A percentile compares a stretch with the other conserved stretches of the same genome.
Conservation (phyloP, 495 filamentous ascomycete species). For the Neurospora tetrasperma region DNA sequence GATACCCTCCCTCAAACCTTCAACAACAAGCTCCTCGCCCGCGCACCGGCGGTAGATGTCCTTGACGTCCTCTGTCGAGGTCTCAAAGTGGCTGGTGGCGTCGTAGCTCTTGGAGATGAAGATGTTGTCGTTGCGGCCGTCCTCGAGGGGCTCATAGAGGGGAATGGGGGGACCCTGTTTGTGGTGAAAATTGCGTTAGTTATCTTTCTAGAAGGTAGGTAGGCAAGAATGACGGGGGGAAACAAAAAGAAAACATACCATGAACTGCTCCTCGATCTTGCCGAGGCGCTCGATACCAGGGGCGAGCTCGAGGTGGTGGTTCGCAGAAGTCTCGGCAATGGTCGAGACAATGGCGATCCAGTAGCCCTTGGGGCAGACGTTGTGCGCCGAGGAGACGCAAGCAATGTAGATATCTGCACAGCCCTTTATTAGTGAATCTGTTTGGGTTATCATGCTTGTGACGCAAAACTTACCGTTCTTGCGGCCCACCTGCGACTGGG, state of each 20-base stretch:
- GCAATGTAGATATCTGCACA: slow-evolving; percentile 90
- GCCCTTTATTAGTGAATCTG: background rate
- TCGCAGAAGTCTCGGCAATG: slow-evolving; percentile 81
- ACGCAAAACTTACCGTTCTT: slow-evolving; percentile 61
- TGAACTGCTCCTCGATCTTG: slow-evolving; percentile 92
- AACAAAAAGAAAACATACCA: slow-evolving; percentile 36
- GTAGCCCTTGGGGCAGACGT: slow-evolving; percentile 97
- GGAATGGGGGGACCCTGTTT: slow-evolving; percentile 66
- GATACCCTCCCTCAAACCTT: slow-evolving; percentile 46
- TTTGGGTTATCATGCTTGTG: too few relatives aligned
- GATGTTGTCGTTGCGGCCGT: slow-evolving; percentile 79
- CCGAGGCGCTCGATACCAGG: slow-evolving; percentile 91
- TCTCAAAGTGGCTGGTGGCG: slow-evolving; percentile 95
- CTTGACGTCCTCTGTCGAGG: slow-evolving; percentile 76
- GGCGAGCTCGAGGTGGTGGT: slow-evolving; percentile 92
- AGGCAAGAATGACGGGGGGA: too few relatives aligned
- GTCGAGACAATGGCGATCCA: slow-evolving; percentile 98
- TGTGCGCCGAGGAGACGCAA: slow-evolving; percentile 89
- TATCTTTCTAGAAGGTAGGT: too few relatives aligned
- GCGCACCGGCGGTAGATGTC: slow-evolving; percentile 84
- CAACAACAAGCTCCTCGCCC: slow-evolving; percentile 73
- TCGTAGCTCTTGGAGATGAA: slow-evolving; percentile 99
- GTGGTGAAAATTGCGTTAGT: slow-evolving; percentile 3
- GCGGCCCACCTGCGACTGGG: slow-evolving; percentile 89
- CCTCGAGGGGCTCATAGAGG: slow-evolving; percentile 83